Percentiles rank a stretch among this genome's conserved stretches.
Evolutionary conservation across 2,329 filamentous ascomycete genomes (phyloP).

Genomic region (Talaromyces funiculosus): DNA sequence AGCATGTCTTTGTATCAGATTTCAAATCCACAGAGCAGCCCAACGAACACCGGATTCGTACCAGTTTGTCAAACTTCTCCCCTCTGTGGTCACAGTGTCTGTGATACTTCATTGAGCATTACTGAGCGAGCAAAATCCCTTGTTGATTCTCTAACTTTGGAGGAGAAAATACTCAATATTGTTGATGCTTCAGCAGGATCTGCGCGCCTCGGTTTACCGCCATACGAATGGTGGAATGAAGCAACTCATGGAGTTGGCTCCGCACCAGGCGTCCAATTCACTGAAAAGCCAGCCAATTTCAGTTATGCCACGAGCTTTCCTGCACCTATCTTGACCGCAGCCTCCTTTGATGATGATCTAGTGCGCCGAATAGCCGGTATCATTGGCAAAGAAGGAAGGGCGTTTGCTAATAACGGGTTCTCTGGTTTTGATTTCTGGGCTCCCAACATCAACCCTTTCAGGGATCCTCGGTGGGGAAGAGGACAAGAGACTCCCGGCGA

Average conservation of each 20-base stretch:
- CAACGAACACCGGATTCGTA: not conserved
- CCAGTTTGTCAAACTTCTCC: not conserved
- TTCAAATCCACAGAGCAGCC: not conserved
- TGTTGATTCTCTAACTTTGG: not conserved
- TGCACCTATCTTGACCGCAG: conserved; percentile 54
- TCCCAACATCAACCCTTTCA: conserved; percentile 60
- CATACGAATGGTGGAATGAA: conserved; percentile 29
- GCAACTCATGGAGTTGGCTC: conserved; percentile 56
- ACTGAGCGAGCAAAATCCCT: not conserved
- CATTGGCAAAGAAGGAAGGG: conserved; percentile 52
- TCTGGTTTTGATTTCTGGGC: conserved; percentile 49
- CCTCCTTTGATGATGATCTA: conserved; percentile 58
- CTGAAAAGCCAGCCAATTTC: conserved; percentile 44
- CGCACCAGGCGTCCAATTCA: conserved; percentile 46
- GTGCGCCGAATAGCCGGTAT: conserved; percentile 49
- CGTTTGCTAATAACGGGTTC: conserved; percentile 54
- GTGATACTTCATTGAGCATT: not conserved
- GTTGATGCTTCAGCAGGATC: not conserved
- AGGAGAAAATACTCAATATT: conserved; percentile 2
- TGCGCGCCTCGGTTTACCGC: not conserved
- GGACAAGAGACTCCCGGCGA: conserved; percentile 55
- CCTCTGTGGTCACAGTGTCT: not conserved
- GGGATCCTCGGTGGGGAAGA: conserved; percentile 56
- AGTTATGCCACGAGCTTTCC: conserved; percentile 59
- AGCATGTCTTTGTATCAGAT: conserved; percentile 7